Evolutionary conservation across 805 yeast genomes (phyloP).

Genomic region (Candida koratica): DNA sequence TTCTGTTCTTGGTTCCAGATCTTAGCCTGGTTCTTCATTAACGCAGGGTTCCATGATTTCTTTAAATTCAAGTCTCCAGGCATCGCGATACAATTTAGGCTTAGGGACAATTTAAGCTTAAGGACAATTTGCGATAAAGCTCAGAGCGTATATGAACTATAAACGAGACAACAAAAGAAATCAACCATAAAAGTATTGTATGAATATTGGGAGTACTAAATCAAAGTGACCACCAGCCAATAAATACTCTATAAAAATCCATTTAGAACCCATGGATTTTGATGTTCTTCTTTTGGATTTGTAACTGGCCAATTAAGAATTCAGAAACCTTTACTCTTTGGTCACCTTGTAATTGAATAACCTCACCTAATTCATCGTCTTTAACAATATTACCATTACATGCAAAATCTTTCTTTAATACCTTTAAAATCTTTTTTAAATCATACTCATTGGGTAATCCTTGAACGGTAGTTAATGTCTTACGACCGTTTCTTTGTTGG

Average conservation of each 20-base stretch:
- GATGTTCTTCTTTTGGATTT: conserved; percentile 91
- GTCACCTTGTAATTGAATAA: conserved; percentile 97
- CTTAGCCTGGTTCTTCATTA: conserved; percentile 76
- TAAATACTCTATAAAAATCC: background rate
- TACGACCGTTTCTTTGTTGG: conserved; percentile 99
- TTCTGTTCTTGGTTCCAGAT: conserved; percentile 83
- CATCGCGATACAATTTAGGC: too few species aligned
- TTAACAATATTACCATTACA: conserved; percentile 98
- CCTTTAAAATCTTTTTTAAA: conserved; percentile 87
- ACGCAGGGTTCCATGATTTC: conserved; percentile 95
- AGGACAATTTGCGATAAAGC: too few species aligned
- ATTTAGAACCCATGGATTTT: conserved; percentile 94
- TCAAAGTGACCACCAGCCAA: conserved; percentile 7
- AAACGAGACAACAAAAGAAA: too few species aligned
- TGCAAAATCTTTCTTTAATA: conserved; percentile 95
- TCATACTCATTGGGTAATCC: conserved; percentile 96
- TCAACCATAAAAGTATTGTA: too few species aligned
- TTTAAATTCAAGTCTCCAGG: conserved; percentile 84
- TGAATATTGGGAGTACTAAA: too few species aligned
- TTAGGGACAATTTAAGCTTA: too few species aligned
- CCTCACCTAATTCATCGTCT: conserved; percentile 94
- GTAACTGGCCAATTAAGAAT: conserved; percentile 81
- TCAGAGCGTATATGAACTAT: too few species aligned
- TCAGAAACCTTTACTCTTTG: conserved; percentile 96
- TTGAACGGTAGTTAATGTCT: conserved; percentile 96